A percentile compares a stretch with the other conserved stretches of the same genome.
These are phyloP conservation scores for Apiospora arundinis DNA, from an alignment of 2,329 filamentous ascomycete genomes.

Conservation along the genomic window DNA sequence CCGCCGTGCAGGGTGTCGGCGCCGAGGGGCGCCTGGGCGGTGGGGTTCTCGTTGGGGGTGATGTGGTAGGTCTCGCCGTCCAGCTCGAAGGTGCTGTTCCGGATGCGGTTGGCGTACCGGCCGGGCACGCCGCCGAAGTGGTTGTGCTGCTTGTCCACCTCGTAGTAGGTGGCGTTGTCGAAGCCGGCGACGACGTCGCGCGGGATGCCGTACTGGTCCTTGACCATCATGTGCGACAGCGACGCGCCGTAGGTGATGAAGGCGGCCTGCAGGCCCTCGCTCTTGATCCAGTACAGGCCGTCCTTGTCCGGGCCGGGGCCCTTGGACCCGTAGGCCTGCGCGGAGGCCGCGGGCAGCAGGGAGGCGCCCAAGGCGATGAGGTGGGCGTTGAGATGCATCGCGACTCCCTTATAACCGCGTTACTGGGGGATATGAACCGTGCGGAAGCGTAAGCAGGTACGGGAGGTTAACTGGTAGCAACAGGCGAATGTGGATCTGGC, in stretches of 20 bases:
- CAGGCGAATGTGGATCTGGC: not conserved
- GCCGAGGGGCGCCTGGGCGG: conserved; percentile 55
- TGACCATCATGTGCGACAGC: conserved; percentile 73
- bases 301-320: conserved; percentile 56
- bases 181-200: conserved; percentile 77
- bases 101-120: conserved; percentile 82
- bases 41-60: conserved; percentile 68
- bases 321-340: conserved; percentile 32
- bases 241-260: conserved; percentile 80
- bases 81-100: conserved; percentile 75
- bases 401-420: conserved; percentile 3
- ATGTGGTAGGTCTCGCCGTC: conserved; percentile 67
- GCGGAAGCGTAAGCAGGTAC: not conserved
- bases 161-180: conserved; percentile 77
- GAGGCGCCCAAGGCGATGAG: conserved; percentile 39
- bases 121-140: conserved; percentile 77
- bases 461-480: not conserved
- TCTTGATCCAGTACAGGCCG: conserved; percentile 75
- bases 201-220: conserved; percentile 70
- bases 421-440: conserved; percentile 9
- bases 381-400: conserved; percentile 38
- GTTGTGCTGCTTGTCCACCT: conserved; percentile 66
- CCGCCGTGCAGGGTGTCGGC: conserved; percentile 74
- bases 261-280: conserved; percentile 68
- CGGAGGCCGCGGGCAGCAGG: conserved; percentile 39